Percentiles rank a stretch among this genome's conserved stretches.
Conservation (phyloP, 164 flowering plant genomes). For the Annona cherimola region DNA sequence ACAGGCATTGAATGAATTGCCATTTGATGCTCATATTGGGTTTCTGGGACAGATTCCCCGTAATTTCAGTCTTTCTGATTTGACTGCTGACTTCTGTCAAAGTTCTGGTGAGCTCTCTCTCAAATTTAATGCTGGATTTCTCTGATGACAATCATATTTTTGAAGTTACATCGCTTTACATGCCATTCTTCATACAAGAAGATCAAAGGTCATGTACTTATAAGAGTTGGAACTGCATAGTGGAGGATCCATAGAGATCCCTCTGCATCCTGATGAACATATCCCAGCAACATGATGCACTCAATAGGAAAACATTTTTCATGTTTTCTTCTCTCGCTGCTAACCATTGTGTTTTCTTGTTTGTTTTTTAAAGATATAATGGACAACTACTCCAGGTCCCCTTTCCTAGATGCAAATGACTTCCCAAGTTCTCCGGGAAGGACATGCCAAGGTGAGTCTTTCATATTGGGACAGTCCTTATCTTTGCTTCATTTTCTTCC, state of each 20-base stretch:
- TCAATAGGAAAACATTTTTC: background rate
- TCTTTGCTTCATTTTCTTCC: background rate
- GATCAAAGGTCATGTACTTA: background rate
- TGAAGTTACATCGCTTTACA: background rate
- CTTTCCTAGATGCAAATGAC: constrained; percentile 51
- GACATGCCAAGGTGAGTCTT: constrained; percentile 49
- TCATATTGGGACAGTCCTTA: background rate
- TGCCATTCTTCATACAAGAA: background rate
- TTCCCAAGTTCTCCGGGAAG: constrained; percentile 55
- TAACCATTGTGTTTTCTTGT: constrained; percentile 4
- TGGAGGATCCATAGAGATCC: background rate
- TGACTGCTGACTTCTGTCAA: constrained; percentile 59
- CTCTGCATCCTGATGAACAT: background rate
- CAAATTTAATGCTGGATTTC: background rate
- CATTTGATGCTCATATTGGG: constrained; percentile 62
- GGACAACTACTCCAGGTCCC: constrained; percentile 65
- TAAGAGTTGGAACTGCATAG: background rate
- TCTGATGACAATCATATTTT: background rate
- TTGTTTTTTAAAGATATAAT: constrained; percentile 48
- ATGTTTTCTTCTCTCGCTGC: background rate
- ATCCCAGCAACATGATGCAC: background rate
- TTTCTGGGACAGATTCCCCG: constrained; percentile 73
- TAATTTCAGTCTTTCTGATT: constrained; percentile 80
- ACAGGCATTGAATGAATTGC: constrained; percentile 38
- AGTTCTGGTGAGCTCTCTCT: constrained; percentile 42